phyloP scores from a whole-genome alignment of 2,329 filamentous ascomycete genomes.

The Elsinoe necatrix region DNA sequence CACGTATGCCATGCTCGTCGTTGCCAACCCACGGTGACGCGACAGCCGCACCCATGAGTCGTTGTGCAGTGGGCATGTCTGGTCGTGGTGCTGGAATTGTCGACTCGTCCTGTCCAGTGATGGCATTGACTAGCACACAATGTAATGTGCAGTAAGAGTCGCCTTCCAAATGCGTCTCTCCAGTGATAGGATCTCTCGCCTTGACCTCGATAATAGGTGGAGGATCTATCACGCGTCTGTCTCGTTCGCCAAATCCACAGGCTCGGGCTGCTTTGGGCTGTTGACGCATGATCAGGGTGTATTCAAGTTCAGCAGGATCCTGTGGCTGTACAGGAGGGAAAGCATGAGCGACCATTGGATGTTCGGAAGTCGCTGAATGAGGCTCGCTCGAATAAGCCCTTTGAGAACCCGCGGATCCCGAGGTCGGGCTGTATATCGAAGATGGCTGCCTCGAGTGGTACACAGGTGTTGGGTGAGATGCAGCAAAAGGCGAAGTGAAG shows the following conservation, averaged over 20 bases:
- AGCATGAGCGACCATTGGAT: constrained; percentile 29
- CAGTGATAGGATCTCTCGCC: constrained; percentile 45
- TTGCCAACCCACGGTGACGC: constrained; percentile 67
- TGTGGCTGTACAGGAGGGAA: constrained; percentile 14
- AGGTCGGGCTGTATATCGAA: constrained; percentile 19
- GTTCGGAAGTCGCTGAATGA: constrained; percentile 22
- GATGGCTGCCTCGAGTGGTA: constrained; percentile 19
- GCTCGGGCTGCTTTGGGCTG: constrained; percentile 70
- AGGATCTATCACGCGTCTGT: constrained; percentile 73
- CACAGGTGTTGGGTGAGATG: neutral
- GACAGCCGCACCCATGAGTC: constrained; percentile 72
- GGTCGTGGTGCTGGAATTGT: constrained; percentile 40
- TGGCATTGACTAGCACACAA: constrained; percentile 66
- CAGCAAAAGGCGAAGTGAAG: constrained; percentile 10
- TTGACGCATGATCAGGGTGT: constrained; percentile 58
- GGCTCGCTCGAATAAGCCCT: constrained; percentile 23
- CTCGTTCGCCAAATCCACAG: constrained; percentile 75
- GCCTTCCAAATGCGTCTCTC: constrained; percentile 40
- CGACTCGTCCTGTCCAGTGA: constrained; percentile 58
- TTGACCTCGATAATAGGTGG: constrained; percentile 71
- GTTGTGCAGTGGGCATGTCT: constrained; percentile 58
- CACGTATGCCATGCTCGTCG: constrained; percentile 64
- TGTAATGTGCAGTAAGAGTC: constrained; percentile 50
- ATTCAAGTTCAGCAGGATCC: constrained; percentile 28
- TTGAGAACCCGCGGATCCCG: constrained; percentile 20